These are phyloP conservation scores for Chaetothyriales sp. DNA, from an alignment of 2,329 filamentous ascomycete genomes.

Conservation along the genomic window DNA sequence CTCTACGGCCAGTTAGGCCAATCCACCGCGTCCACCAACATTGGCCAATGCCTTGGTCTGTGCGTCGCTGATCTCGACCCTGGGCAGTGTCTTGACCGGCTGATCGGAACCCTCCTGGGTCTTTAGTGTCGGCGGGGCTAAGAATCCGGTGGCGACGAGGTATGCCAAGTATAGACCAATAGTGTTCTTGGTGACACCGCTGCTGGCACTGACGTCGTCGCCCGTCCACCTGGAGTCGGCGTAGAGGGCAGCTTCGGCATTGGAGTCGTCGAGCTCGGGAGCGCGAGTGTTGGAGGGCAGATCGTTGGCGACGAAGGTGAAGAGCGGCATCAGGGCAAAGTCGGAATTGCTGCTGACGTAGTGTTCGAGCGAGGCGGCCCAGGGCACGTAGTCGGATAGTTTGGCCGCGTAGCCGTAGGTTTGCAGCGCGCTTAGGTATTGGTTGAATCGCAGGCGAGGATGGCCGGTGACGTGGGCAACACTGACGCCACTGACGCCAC, in stretches of 20 bases:
- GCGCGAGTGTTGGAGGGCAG: slow-evolving; percentile 57
- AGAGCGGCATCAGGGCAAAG: slow-evolving; percentile 60
- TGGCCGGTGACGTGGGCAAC: slow-evolving; percentile 71
- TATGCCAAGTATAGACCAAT: slow-evolving; percentile 53
- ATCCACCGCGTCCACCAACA: slow-evolving; percentile 39
- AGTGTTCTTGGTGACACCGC: slow-evolving; percentile 45
- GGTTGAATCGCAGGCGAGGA: slow-evolving; percentile 62
- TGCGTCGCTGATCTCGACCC: slow-evolving; percentile 31
- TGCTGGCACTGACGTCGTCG: slow-evolving; percentile 42
- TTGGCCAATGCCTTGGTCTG: slow-evolving; percentile 37
- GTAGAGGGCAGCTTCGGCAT: slow-evolving; percentile 51
- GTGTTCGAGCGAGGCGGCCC: slow-evolving; percentile 53
- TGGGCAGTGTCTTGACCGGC: slow-evolving; percentile 29
- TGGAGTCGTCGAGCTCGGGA: slow-evolving; percentile 60
- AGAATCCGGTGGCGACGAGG: slow-evolving; percentile 49
- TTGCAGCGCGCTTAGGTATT: slow-evolving; percentile 58
- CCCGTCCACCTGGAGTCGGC: slow-evolving; percentile 48
- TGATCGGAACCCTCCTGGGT: slow-evolving; percentile 11
- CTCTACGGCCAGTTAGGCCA: neutral
- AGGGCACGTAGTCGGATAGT: slow-evolving; percentile 52
- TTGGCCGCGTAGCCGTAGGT: slow-evolving; percentile 60
- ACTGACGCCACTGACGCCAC: slow-evolving; percentile 29
- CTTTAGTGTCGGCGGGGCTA: slow-evolving; percentile 33
- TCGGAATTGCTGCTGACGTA: slow-evolving; percentile 52
- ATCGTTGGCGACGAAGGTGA: slow-evolving; percentile 58